A percentile compares a stretch with the other conserved stretches of the same genome.
Conservation (phyloP, 495 filamentous ascomycete species). For the Neurospora tetrasperma region DNA sequence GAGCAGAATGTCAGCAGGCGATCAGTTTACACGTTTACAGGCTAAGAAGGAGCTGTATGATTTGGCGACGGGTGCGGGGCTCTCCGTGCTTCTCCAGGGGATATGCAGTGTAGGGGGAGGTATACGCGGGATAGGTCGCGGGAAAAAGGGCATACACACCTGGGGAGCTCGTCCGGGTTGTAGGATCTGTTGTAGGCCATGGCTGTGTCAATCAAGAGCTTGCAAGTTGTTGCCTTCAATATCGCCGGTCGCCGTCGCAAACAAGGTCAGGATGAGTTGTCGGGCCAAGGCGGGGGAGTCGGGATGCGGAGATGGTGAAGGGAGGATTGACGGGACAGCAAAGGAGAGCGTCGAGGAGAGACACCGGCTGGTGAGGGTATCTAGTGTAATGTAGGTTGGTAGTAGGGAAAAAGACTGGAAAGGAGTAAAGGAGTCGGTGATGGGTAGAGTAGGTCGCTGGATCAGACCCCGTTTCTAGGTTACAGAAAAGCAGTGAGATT, state of each 20-base stretch:
- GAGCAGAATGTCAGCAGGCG: conserved; percentile 13
- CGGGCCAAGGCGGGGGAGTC: conserved; percentile 2
- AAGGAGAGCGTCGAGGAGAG: background rate
- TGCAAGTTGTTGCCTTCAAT: conserved; percentile 6
- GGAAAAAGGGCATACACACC: conserved; percentile 47
- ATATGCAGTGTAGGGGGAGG: conserved; percentile 13
- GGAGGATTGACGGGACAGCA: background rate
- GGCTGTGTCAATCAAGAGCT: conserved; percentile 11
- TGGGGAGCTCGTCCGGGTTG: conserved; percentile 95
- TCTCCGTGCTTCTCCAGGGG: conserved; percentile 4
- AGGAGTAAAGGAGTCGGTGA: background rate
- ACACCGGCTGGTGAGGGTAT: background rate
- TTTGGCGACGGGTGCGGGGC: background rate
- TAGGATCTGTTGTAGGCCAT: conserved; percentile 94
- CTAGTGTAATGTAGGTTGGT: background rate
- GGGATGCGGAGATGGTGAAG: background rate
- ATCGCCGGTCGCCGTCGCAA: conserved; percentile 12
- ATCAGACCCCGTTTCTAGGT: background rate
- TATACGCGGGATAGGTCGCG: background rate
- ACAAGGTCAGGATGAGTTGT: conserved; percentile 7
- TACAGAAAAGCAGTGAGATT: background rate
- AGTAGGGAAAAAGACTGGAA: background rate
- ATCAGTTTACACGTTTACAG: conserved; percentile 1
- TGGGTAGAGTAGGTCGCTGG: background rate
- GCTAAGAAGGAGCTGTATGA: background rate